Conservation (phyloP, 1,284 basidiomycete species). For the Exsudoporus floridanus region DNA sequence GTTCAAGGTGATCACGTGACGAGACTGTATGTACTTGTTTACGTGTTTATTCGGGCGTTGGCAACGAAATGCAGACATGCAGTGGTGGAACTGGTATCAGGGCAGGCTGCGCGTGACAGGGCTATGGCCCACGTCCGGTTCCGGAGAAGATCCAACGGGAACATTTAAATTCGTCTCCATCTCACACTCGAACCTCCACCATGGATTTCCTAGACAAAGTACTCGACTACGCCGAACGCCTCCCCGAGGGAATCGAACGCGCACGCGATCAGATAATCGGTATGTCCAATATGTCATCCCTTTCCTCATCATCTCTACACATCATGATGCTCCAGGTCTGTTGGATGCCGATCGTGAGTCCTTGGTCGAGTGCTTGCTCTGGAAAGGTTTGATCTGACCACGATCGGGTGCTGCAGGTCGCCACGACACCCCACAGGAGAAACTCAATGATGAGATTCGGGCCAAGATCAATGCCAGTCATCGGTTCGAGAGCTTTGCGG, state of each 20-base stretch:
- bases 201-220: conserved; percentile 40
- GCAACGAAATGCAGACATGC: not conserved
- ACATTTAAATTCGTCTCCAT: not conserved
- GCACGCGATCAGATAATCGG: conserved; percentile 52
- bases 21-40: too few relatives aligned
- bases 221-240: conserved; percentile 31
- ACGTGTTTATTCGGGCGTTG: too few relatives aligned
- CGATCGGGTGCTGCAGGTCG: conserved; percentile 44
- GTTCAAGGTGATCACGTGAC: conserved; percentile 45
- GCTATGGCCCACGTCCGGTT: not conserved
- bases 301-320: not conserved
- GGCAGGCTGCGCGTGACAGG: conserved; percentile 7
- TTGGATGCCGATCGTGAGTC: conserved; percentile 59
- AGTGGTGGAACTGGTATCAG: not conserved
- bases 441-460: conserved; percentile 61
- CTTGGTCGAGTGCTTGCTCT: not conserved
- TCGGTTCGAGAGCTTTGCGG: conserved; percentile 84
- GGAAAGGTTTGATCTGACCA: conserved; percentile 4
- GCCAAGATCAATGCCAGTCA: conserved; percentile 75
- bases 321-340: conserved; percentile 41
- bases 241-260: conserved; percentile 48
- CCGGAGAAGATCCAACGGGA: not conserved
- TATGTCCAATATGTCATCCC: conserved; percentile 21
- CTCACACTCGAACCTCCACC: conserved; percentile 4
- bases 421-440: conserved; percentile 75